Conservation (phyloP, 208 protist species). For the Balamuthia mandrillaris region DNA sequence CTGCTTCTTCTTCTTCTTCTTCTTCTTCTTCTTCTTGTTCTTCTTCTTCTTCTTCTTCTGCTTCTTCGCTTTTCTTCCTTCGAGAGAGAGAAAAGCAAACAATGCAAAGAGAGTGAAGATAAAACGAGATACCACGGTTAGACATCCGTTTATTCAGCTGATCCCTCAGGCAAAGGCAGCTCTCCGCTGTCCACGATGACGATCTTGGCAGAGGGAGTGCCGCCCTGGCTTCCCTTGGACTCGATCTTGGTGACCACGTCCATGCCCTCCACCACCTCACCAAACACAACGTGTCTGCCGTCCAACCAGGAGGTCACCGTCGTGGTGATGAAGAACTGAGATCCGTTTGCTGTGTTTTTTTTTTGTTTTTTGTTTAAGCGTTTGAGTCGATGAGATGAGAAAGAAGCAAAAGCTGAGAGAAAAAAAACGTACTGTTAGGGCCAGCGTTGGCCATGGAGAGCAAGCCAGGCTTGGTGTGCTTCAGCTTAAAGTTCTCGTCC, state of each 20-base stretch:
- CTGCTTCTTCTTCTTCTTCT: not conserved
- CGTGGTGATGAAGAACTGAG: slow-evolving; percentile 48
- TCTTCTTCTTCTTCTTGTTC: not conserved
- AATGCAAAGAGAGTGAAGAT: too few species aligned
- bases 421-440: not conserved
- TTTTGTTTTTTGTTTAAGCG: not conserved
- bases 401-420: not conserved
- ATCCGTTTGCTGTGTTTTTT: slow-evolving; percentile 50
- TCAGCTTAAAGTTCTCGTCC: slow-evolving; percentile 89
- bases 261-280: slow-evolving; percentile 73
- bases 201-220: slow-evolving; percentile 54
- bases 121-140: too few species aligned
- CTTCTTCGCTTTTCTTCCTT: not conserved
- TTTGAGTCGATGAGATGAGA: not conserved
- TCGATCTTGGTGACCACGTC: slow-evolving; percentile 68
- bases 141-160: too few species aligned
- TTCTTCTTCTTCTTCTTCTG: not conserved
- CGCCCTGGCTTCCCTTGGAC: slow-evolving; percentile 49
- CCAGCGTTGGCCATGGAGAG: not conserved
- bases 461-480: slow-evolving; percentile 75
- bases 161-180: slow-evolving; percentile 46
- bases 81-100: too few species aligned
- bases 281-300: slow-evolving; percentile 83
- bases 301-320: slow-evolving; percentile 74
- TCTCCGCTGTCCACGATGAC: slow-evolving; percentile 70